Base-by-base conservation (phyloP, 1,139 yeast species). In the Meyerozyma elateridarum region DNA sequence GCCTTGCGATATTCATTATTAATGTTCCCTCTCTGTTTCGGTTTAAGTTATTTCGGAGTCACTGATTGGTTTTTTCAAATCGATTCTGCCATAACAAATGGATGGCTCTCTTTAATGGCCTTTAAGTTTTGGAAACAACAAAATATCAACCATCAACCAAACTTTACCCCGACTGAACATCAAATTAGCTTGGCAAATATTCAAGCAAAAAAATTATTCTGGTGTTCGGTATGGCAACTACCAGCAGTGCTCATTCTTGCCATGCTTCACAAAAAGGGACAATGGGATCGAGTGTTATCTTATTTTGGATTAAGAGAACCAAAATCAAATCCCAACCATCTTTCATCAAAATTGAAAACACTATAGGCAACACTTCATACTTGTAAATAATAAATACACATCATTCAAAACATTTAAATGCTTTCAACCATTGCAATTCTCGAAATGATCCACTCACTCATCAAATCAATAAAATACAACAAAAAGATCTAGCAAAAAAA, bases 211-310 rank as follows among this genome's bases (percentile, higher is more conserved):
- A 83, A 83, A 52, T 69, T 91, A 30, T 91, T 91, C 56, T 85
- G 96, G 94, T 87, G 95, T 26, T 84, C 95, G 16, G 96, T 93
- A 2, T 79, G 93, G 77, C 97, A 93, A 47, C 62, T 93, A 33
- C 98, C 99, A 1, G 91, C 85, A 0, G 81, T 93, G 7, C 63
- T 93, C 35, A 80, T 88, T 16, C 65, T 93, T 38, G 97, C 97
- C 1, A 88, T 93, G 88, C 56, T 89, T 33, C 98, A 93, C 58
- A 93, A 91, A 58, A 82, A 80, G 52, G 96, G 96, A 3, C 89
- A 89, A 55, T 89, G 96, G 96, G 95, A 87, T 52, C 74, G 91
- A 64, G 50, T 84, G 28, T 54, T 59, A 34, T 40, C 40, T 9
- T 61, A 59, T 35, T 31, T 62, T n/a, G n/a, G n/a, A n/a, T n/a